Evolutionary conservation across 805 yeast genomes (phyloP).

Genomic region (Barnettozyma botsteinii): DNA sequence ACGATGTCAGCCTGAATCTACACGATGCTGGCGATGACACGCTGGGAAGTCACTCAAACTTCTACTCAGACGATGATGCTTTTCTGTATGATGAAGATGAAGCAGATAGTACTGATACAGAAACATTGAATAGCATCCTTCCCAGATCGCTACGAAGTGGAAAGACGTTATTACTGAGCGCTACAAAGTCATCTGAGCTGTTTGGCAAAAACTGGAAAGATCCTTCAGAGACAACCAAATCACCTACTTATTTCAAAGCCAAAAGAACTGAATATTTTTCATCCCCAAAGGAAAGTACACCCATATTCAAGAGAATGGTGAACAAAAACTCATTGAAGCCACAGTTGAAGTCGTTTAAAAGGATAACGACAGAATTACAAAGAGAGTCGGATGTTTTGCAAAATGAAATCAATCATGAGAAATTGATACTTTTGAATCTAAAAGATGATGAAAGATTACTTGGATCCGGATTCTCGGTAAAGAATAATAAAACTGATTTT

Average conservation of each 20-base stretch:
- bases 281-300: constrained; percentile 19
- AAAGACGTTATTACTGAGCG: constrained; percentile 1
- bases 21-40: constrained; percentile 4
- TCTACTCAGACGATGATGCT: constrained; percentile 4
- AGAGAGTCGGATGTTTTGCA: constrained; percentile 22
- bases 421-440: constrained; percentile 21
- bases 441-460: constrained; percentile 19
- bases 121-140: constrained; percentile 10
- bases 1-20: constrained; percentile 5
- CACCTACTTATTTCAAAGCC: constrained; percentile 8
- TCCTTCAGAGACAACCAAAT: constrained; percentile 8
- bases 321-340: constrained; percentile 22
- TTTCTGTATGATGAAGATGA: constrained; percentile 7
- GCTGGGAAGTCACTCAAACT: background rate
- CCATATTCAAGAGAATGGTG: constrained; percentile 25
- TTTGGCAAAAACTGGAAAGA: constrained; percentile 11
- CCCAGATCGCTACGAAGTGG: constrained; percentile 4
- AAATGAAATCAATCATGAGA: constrained; percentile 25
- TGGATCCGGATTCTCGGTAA: constrained; percentile 3
- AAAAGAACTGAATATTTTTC: constrained; percentile 11
- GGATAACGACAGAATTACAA: constrained; percentile 22
- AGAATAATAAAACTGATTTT: constrained; percentile 1
- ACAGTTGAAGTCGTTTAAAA: constrained; percentile 23
- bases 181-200: constrained; percentile 11
- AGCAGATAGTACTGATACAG: constrained; percentile 17